Evolutionary conservation across 1,284 basidiomycete genomes (phyloP), one percentile per base, ranked within the genome.

Genomic region (Fomitopsis palustris): DNA sequence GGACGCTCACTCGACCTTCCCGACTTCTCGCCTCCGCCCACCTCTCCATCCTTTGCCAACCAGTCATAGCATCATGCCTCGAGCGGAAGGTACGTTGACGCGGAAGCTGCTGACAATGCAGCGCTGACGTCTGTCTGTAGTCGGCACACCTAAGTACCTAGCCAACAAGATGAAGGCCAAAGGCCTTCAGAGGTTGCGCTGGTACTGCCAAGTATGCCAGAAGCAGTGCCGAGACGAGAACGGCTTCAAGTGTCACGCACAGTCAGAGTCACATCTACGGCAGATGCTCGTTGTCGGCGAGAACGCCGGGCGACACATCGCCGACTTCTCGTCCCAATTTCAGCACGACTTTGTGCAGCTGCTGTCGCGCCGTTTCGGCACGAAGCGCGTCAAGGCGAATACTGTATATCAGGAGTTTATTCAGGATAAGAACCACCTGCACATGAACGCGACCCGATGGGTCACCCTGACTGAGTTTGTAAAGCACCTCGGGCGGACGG

Each of bases 391-490:
- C 27, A 85, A 88, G 64, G 95, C 95, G 39, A 99, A 99, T 72
- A 88, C 87, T 54, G 96, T 99, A 17, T 99, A 99, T 71, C 96
- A 99, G 75, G 97, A 99, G 74, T 96, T 93, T 76, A 99, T 99
- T 66, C 85, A 93, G 61, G 96, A 98, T 77, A 96, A 96, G 75
- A 75, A 83, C 55, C 97, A 99, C 74, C 80, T 96, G 25, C 97
- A 99, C 78, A 99, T 99, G 97, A 99, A 99, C 75, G 81, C 96
- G 5, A 99, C 97, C 10, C 87, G 93, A 61, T 99, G 97, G 96
- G 93, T 97, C 25, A 97, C 96, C 10, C 82, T 99, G 61, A 92
- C 92, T 12, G 96, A 97, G 69, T 99, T 99, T 68, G 81, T 87
- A 68, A 95, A 96, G 74, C 87, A 96, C 68, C 82, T 99, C 31